These are phyloP conservation scores for Truncatella angustata DNA, from an alignment of 2,329 filamentous ascomycete genomes.

Conservation along the genomic window DNA sequence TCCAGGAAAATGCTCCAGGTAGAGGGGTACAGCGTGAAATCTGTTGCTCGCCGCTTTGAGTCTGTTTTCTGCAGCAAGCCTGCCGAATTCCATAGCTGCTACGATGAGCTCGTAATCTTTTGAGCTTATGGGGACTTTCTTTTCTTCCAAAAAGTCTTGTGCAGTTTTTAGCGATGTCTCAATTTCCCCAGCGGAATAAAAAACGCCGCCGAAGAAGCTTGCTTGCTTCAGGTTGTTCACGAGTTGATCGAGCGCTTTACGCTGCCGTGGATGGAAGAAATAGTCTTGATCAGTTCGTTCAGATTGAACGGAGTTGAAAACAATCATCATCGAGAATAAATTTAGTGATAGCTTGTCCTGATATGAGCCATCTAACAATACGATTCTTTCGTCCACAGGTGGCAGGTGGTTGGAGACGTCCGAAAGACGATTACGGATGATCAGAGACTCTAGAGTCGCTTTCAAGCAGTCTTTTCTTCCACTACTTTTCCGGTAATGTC, in stretches of 20 bases:
- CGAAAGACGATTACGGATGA: slow-evolving; percentile 74
- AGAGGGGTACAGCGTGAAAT: slow-evolving; percentile 77
- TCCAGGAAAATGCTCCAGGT: slow-evolving; percentile 65
- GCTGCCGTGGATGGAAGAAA: slow-evolving; percentile 78
- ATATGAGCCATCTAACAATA: slow-evolving; percentile 76
- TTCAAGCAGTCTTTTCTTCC: slow-evolving; percentile 63
- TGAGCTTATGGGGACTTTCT: slow-evolving; percentile 54
- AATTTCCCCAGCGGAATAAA: slow-evolving; percentile 66
- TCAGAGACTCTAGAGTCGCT: slow-evolving; percentile 71
- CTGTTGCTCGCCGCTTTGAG: slow-evolving; percentile 66
- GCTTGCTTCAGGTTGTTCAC: slow-evolving; percentile 79
- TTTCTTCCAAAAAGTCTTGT: slow-evolving; percentile 63
- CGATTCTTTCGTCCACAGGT: slow-evolving; percentile 66
- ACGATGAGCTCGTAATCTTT: slow-evolving; percentile 61
- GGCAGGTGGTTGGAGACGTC: slow-evolving; percentile 72
- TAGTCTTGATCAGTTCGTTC: slow-evolving; percentile 83
- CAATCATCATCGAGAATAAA: slow-evolving; percentile 79
- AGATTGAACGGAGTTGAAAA: slow-evolving; percentile 84
- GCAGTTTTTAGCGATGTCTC: slow-evolving; percentile 63
- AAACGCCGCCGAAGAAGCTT: slow-evolving; percentile 81
- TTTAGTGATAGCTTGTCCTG: slow-evolving; percentile 84
- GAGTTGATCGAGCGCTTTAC: slow-evolving; percentile 63
- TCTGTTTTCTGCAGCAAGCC: slow-evolving; percentile 54
- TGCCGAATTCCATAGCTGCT: slow-evolving; percentile 65
- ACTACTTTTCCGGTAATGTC: slow-evolving; percentile 47